Percentiles rank a stretch among this genome's conserved stretches.
Conservation (phyloP, 2,329 filamentous ascomycete genomes). For the Leptoxyphium fumago region DNA sequence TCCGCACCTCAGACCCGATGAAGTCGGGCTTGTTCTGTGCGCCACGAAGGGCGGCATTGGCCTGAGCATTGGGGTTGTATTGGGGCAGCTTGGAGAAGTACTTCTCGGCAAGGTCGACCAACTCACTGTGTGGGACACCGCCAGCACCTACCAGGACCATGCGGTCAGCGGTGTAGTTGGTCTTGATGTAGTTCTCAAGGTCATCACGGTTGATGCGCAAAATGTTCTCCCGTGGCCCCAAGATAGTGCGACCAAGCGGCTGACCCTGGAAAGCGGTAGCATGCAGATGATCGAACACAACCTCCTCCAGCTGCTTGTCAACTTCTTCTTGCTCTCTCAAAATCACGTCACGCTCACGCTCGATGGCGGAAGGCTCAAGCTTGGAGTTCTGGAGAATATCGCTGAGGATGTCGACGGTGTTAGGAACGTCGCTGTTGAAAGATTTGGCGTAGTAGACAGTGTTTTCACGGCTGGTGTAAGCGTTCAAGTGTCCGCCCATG, state of each 20-base stretch:
- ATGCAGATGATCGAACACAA: constrained; percentile 97
- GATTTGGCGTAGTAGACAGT: constrained; percentile 99
- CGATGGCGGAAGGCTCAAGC: constrained; percentile 81
- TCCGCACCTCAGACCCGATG: constrained; percentile 85
- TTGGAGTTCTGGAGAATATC: constrained; percentile 99
- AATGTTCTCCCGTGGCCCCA: constrained; percentile 97
- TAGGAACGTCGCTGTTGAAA: constrained; percentile 93
- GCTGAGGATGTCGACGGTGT: constrained; percentile 93
- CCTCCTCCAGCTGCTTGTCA: constrained; percentile 98
- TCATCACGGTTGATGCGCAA: constrained; percentile 86
- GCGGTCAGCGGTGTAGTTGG: constrained; percentile 97
- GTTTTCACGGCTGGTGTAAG: constrained; percentile 99
- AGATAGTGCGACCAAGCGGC: constrained; percentile 90
- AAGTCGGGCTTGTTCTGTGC: constrained; percentile 86
- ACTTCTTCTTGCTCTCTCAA: constrained; percentile 98
- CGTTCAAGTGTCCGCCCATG: constrained; percentile 98
- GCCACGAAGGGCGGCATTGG: constrained; percentile 54
- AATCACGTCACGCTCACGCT: constrained; percentile 97
- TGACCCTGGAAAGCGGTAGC: constrained; percentile 96
- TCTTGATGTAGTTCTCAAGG: constrained; percentile 93
- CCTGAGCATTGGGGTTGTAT: constrained; percentile 58
- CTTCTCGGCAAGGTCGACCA: constrained; percentile 93
- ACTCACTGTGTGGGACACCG: constrained; percentile 82
- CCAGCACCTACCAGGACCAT: constrained; percentile 97
- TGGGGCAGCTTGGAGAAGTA: constrained; percentile 72